Base-by-base conservation (phyloP, 2,329 filamentous ascomycete species). In the Colletotrichum gloeosporioides region DNA sequence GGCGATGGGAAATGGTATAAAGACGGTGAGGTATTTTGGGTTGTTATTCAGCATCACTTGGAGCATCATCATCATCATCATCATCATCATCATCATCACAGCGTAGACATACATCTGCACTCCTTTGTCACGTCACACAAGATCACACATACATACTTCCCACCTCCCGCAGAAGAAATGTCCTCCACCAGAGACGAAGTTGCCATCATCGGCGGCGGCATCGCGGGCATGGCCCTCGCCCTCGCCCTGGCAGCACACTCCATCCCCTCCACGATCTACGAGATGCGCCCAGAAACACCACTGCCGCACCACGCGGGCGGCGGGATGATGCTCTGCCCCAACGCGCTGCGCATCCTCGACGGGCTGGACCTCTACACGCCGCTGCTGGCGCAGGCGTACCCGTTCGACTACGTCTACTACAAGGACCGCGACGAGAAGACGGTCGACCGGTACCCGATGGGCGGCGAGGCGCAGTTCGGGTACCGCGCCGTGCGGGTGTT, bases 291-390 rank as follows among this genome's bases (percentile, higher is more conserved):
- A 1, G 84, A 85, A 0, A 57, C 31, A 8, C 75, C 66, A 3
- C 64, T 53, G 8, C 84, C 87, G 2, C 84, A 87, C 3, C 85
- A 88, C 75, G 87, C 88, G 29, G 88, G 89, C 22, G 91, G 91
- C 4, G 90, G 89, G 1, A 84, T 93, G 34, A 91, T 92, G 88
- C 86, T 92, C 4, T 91, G 90, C 0, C 91, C 91, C 7, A 92
- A 92, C 69, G 89, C 90, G 0, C 85, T 93, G 2, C 85, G 86
- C 6, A 84, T 92, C 53, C 85, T 93, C 0, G 88, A 92, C 77
- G 81, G 79, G 0, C 81, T 92, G 0, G 87, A 85, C 1, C 82
- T 91, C 4, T 90, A 90, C 78, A 62, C 85, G 2, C 83, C 84
- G 4, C 83, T 92, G 66, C 82, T 83, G 9, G 77, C 82, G 0